Percentiles rank a stretch among this genome's conserved stretches.
phyloP scores from a whole-genome alignment of 106 monocot genomes.

The Dendrobium officinale region DNA sequence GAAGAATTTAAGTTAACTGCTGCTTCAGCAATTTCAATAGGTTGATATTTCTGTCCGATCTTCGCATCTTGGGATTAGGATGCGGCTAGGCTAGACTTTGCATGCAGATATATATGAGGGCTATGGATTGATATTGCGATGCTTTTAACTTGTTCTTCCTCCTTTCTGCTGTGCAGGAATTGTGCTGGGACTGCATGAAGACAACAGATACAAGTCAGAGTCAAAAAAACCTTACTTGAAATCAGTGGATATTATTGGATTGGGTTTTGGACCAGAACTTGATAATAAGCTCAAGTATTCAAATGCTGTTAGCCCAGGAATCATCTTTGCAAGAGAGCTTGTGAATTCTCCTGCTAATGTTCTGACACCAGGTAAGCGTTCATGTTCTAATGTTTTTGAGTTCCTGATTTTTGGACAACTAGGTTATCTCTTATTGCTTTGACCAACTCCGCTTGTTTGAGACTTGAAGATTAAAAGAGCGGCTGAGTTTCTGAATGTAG shows the following conservation, averaged over 20 bases:
- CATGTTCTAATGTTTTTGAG: not conserved
- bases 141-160: not conserved
- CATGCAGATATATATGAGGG: not conserved
- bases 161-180: constrained; percentile 26
- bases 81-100: not conserved
- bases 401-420: not conserved
- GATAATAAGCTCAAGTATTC: constrained; percentile 60
- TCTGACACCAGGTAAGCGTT: constrained; percentile 61
- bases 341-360: constrained; percentile 92
- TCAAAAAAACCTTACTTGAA: constrained; percentile 47
- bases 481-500: too few relatives aligned
- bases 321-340: constrained; percentile 69
- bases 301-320: constrained; percentile 52
- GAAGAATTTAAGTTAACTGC: constrained; percentile 41
- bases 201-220: constrained; percentile 71
- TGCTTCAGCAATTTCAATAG: constrained; percentile 48
- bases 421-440: not conserved
- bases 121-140: not conserved
- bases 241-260: constrained; percentile 65
- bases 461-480: too few relatives aligned
- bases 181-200: constrained; percentile 60
- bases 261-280: constrained; percentile 46
- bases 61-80: not conserved
- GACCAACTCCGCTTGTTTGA: not conserved
- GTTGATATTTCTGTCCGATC: constrained; percentile 15